Evolutionary conservation across 1,139 yeast genomes (phyloP), one percentile per base, ranked within the genome.

Genomic region (Sugiyamaella castrensis): DNA sequence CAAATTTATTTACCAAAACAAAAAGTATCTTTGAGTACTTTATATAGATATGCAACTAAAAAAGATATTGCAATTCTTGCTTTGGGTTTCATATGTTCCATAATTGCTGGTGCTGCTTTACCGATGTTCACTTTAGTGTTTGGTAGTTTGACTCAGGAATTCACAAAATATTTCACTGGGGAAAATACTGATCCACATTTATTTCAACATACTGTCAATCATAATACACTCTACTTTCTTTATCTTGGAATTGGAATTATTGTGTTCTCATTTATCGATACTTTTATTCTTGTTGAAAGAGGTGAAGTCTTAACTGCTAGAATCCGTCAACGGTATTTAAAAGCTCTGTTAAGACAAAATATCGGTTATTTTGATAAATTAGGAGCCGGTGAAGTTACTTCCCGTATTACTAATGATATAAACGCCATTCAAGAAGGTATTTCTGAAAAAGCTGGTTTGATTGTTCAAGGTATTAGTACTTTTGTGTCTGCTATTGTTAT

Each of bases 331-430:
- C 60, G 61, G 43, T 72, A 72, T 50, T 60, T 72, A 29, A 53
- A 57, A 48, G 69, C 75, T 2, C 60, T 72, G 10, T 55, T 72
- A 46, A 61, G 72, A 36, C 76, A 72, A 54, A 73, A 72, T 46
- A 64, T 73, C 44, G 77, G 71, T n/a, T 73, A 69, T 53, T 73
- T 72, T 53, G 76, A 72, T 57, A 62, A 65, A 40, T 60, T 73
- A 12, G 77, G 76, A 27, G 69, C 76, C 12, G 76, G 76, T 24
- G 73, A 71, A 51, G 69, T 72, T 35, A 68, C 74, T 11, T 69
- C 75, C 19, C 67, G 76, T 12, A 72, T 72, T 56, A 71, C 74
- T 29, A 65, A 70, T 35, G 76, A 72, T 42, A 70, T 75, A n/a
- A 62, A 66, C 31, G 57, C 67, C 32, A 70, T 72, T 46, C 76